These are phyloP conservation scores for Arxiozyma heterogenica DNA, from an alignment of 1,139 yeast genomes.

Conservation along the genomic window DNA sequence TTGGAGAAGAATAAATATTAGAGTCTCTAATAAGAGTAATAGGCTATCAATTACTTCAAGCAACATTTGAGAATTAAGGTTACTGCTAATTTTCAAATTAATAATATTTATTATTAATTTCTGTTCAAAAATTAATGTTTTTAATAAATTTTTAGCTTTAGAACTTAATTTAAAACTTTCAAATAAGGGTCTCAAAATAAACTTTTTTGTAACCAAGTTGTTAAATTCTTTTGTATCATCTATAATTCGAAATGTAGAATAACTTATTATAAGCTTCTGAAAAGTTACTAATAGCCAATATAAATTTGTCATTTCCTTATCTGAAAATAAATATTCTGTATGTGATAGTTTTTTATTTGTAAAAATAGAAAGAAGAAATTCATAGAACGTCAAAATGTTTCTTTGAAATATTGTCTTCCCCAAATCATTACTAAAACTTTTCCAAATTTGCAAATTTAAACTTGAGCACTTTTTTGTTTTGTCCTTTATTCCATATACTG, in stretches of 20 bases:
- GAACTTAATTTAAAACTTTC: neutral
- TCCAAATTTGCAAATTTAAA: neutral
- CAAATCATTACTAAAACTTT: neutral
- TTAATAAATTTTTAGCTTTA: neutral
- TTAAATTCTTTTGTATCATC: neutral
- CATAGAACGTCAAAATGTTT: neutral
- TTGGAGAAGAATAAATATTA: neutral
- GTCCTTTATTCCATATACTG: neutral
- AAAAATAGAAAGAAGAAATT: neutral
- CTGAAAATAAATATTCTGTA: neutral
- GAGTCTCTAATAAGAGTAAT: neutral
- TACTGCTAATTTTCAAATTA: neutral
- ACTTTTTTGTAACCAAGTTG: slow-evolving; percentile 1
- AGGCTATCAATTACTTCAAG: neutral
- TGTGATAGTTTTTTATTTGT: neutral
- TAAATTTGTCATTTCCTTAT: neutral
- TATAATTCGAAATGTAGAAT: neutral
- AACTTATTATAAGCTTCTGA: slow-evolving; percentile 2
- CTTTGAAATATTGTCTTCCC: neutral
- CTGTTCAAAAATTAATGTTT: neutral
- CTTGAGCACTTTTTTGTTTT: neutral
- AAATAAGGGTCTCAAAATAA: neutral
- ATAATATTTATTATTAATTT: neutral
- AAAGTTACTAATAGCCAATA: neutral
- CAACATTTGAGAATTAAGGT: neutral